Evolutionary conservation across 768 basidiomycete species (phyloP).

Genomic region (Clathrus columnatus): DNA sequence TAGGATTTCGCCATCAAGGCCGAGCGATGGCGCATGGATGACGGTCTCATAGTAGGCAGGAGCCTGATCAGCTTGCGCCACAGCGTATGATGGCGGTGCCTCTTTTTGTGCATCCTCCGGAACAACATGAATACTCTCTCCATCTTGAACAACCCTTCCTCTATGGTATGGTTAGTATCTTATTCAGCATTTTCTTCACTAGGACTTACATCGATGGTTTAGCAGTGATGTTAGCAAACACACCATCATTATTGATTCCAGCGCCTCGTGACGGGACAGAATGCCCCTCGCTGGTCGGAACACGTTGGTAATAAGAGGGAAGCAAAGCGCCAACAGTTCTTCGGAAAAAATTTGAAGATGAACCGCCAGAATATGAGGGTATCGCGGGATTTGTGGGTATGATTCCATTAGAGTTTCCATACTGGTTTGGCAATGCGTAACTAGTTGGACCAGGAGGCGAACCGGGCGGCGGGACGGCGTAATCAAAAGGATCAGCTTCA

Average conservation of each 20-base stretch:
- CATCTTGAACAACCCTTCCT: slow-evolving; percentile 6
- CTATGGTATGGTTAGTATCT: not conserved
- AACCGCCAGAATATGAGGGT: slow-evolving; percentile 19
- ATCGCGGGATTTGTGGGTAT: slow-evolving; percentile 42
- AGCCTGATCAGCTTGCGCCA: slow-evolving; percentile 82
- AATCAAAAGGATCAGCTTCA: slow-evolving; percentile 62
- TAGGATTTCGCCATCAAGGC: slow-evolving; percentile 69
- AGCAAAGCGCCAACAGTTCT: slow-evolving; percentile 51
- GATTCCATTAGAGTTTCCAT: slow-evolving; percentile 64
- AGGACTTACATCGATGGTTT: slow-evolving; percentile 57
- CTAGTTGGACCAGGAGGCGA: slow-evolving; percentile 59
- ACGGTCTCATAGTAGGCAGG: slow-evolving; percentile 98
- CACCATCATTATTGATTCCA: slow-evolving; percentile 82
- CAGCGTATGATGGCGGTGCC: slow-evolving; percentile 79
- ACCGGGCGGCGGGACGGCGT: slow-evolving; percentile 70
- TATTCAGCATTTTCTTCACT: slow-evolving; percentile 46
- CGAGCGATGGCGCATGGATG: slow-evolving; percentile 71
- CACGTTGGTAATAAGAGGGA: slow-evolving; percentile 54
- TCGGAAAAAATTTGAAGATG: slow-evolving; percentile 35
- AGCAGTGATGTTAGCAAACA: slow-evolving; percentile 90
- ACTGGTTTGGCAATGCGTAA: slow-evolving; percentile 53
- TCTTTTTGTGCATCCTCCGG: slow-evolving; percentile 80
- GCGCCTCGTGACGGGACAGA: slow-evolving; percentile 44
- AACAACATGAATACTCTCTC: slow-evolving; percentile 38
- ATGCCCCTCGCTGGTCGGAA: slow-evolving; percentile 30